Evolutionary conservation across 768 basidiomycete genomes (phyloP), one percentile per base, ranked within the genome.

Genomic region (Amyloporia xantha): DNA sequence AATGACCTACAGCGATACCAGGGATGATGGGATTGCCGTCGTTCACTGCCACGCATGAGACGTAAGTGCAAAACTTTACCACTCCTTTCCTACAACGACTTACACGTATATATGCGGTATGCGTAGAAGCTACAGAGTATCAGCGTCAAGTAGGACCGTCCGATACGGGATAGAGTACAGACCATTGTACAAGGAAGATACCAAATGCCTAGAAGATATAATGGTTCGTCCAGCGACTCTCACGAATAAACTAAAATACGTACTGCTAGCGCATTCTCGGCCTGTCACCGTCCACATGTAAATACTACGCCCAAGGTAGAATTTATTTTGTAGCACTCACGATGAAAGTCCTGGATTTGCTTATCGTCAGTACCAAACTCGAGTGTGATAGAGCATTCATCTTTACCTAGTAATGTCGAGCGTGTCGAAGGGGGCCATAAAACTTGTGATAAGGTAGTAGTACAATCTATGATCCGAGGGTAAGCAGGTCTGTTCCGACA

Each of bases 371-470:
- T 1, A 20, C 13, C 11, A 41, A 47, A 11, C 12, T n/a, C n/a
- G n/a, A 30, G 42, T 10, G 25, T 25, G 13, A 19, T 12, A 38
- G 11, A 30, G 19, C 25, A 15, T 15, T 12, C 30, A 12, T 30
- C 5, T 27, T 35, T 26, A 57, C 59, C 39, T 55, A 4, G 56
- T 61, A 2, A 55, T 55, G 12, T 48, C 30, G 0, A 59, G 49
- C 24, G 24, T 30, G n/a, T 50, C 28, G 28, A 55, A 61, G 2
- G 58, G 43, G 2, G 49, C 41, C 41, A 54, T 39, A 48, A 61
- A 61, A 40, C 53, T 49, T 17, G 57, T 58, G 28, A 61, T 57
- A 9, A 61, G 42, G 45, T 55, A 61, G 43, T 35, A 54, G 41
- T 61, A 61, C 39, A 57, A 45, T 12, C 59, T 60, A 43, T 5